Evolutionary conservation across 2,329 filamentous ascomycete genomes (phyloP), one percentile per base, ranked within the genome.

Genomic region (Colletotrichum noveboracense): DNA sequence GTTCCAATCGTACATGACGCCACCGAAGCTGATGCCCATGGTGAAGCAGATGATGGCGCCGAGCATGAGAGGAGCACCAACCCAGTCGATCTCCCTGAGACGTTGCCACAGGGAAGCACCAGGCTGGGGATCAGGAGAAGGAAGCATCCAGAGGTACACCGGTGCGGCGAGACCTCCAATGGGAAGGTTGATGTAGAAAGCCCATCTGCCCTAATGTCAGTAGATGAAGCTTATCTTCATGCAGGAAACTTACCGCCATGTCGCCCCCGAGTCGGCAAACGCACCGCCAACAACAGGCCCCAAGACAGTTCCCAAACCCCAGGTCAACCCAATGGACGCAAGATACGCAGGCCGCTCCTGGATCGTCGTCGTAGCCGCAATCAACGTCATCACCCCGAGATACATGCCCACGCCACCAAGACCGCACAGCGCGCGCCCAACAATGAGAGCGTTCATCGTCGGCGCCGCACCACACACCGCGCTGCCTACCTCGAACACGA

Each of bases 121-220:
- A 1, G 79, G 60, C 34, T 78, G 76, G 9, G 78, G 79, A n/a
- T 80, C 77, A 3, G 80, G 71, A 4, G 79, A 76, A 1, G 82
- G 80, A 4, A 84, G 76, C 28, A 82, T 71, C 52, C 82, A 81
- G 56, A 85, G 24, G 52, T 80, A 82, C 7, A 81, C 79, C 1
- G 83, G 82, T 3, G 78, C 75, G 7, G 78, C 76, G 77, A 83
- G 64, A 8, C 80, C 87, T 16, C 82, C 88, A n/a, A 87, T 87
- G 64, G 88, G 82, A 7, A 91, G 82, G 74, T 91, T 91, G 80
- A 91, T 88, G 76, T 92, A 92, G 66, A 87, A 87, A 1, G 82
- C 81, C 83, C 83, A 87, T 4, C 74, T 75, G 43, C 12, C 6
- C 3, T 18, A 0, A 10, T 1, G 55, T 75, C 2, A 75, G 70